A percentile compares a stretch with the other conserved stretches of the same genome.
These are phyloP conservation scores for Ophiosphaerella herpotricha DNA, from an alignment of 2,329 filamentous ascomycete species.

Conservation along the genomic window DNA sequence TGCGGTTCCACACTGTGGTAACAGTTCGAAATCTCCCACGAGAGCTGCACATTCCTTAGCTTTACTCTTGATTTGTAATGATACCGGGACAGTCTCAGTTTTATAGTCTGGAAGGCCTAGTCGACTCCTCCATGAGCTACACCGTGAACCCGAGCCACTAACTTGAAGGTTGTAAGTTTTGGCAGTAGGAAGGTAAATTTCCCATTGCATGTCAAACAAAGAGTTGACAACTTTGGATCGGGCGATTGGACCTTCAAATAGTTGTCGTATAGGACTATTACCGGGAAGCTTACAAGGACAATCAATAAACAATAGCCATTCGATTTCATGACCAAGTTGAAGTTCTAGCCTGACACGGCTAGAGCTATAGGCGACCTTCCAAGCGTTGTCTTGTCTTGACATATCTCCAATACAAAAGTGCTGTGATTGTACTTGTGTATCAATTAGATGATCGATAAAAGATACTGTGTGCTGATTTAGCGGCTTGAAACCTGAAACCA, in stretches of 20 bases:
- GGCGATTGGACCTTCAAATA: conserved; percentile 40
- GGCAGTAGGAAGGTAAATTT: conserved; percentile 22
- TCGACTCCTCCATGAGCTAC: conserved; percentile 45
- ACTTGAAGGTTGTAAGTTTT: conserved; percentile 21
- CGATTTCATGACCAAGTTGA: conserved; percentile 39
- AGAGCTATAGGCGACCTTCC: conserved; percentile 52
- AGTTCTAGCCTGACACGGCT: conserved; percentile 47
- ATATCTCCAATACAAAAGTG: conserved; percentile 25
- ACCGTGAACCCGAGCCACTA: conserved; percentile 15
- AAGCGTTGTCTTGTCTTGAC: conserved; percentile 35
- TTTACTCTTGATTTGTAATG: conserved; percentile 49
- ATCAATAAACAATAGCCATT: conserved; percentile 56
- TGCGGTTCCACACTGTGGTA: conserved; percentile 63
- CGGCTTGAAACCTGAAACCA: neutral
- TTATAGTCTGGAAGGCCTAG: conserved; percentile 45
- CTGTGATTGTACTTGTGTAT: conserved; percentile 10
- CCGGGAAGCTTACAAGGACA: conserved; percentile 45
- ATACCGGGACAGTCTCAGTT: conserved; percentile 51
- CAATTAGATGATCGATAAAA: conserved; percentile 11
- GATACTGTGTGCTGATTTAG: neutral
- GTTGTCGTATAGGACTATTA: conserved; percentile 48
- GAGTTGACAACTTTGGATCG: conserved; percentile 11
- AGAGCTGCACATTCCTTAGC: conserved; percentile 39
- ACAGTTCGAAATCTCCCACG: conserved; percentile 56
- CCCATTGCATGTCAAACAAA: conserved; percentile 29